Percentiles rank a stretch among this genome's conserved stretches.
Conservation (phyloP, 2,329 filamentous ascomycete species). For the Cercospora brassicicola region DNA sequence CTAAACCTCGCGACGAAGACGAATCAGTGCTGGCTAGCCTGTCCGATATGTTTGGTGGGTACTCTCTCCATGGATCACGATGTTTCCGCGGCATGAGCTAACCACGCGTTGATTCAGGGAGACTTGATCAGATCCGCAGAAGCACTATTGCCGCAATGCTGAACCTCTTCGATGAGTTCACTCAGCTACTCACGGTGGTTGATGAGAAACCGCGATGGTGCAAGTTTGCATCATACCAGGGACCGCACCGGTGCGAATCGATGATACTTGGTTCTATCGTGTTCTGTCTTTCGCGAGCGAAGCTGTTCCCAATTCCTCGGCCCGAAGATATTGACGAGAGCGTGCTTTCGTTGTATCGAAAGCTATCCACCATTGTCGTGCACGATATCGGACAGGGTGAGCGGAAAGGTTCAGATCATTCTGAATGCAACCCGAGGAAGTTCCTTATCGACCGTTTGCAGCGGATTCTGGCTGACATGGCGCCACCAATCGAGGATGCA, state of each 20-base stretch:
- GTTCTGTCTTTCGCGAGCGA: constrained; percentile 39
- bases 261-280: constrained; percentile 43
- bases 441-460: constrained; percentile 21
- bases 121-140: background rate
- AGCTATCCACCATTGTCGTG: constrained; percentile 17
- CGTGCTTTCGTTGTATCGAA: constrained; percentile 11
- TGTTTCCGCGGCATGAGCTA: background rate
- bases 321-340: constrained; percentile 10
- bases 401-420: constrained; percentile 17
- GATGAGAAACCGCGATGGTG: constrained; percentile 37
- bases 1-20: background rate
- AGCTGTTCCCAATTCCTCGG: constrained; percentile 36
- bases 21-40: background rate
- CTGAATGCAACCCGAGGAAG: constrained; percentile 18
- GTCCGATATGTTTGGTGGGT: background rate
- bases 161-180: constrained; percentile 10
- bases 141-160: constrained; percentile 17
- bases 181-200: constrained; percentile 11
- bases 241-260: constrained; percentile 41
- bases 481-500: background rate
- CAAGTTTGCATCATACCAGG: constrained; percentile 40
- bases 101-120: background rate
- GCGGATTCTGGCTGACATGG: constrained; percentile 19
- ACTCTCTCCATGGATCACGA: background rate
- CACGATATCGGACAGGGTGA: constrained; percentile 20